phyloP scores from a whole-genome alignment of 495 filamentous ascomycete species.

The Hyaloscypha finlandica region DNA sequence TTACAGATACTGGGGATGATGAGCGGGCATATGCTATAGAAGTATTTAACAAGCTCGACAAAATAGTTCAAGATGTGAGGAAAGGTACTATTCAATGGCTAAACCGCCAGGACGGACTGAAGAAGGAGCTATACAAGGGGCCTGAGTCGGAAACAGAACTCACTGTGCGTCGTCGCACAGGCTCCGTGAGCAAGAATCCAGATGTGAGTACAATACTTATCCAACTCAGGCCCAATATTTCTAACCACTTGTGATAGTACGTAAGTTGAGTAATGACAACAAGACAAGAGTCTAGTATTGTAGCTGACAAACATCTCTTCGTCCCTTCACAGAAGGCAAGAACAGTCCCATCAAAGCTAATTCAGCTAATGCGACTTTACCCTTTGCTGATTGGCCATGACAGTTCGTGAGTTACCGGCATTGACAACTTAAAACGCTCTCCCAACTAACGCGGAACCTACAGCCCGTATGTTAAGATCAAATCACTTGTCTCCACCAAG shows the following conservation, averaged over 20 bases:
- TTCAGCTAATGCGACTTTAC: constrained; percentile 4
- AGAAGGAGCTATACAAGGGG: constrained; percentile 1
- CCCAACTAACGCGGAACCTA: constrained; percentile 2
- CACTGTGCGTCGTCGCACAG: neutral
- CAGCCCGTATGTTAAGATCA: constrained; percentile 11
- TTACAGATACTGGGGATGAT: neutral
- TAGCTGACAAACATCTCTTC: constrained; percentile 1
- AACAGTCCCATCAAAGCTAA: neutral
- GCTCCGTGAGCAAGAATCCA: neutral
- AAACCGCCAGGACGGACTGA: neutral
- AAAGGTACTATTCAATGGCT: constrained; percentile 8
- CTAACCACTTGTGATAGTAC: constrained; percentile 11
- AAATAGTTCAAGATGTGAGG: neutral
- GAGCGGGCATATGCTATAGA: constrained; percentile 8
- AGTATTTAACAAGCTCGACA: constrained; percentile 1
- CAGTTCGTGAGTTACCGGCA: constrained; percentile 10
- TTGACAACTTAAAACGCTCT: constrained; percentile 2
- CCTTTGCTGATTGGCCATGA: neutral
- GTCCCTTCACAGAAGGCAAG: constrained; percentile 10
- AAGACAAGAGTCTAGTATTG: neutral
- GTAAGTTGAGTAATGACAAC: constrained; percentile 13
- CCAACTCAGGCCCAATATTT: neutral
- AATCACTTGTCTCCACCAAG: constrained; percentile 12
- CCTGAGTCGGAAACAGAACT: neutral
- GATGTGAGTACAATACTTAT: constrained; percentile 10